Base-by-base conservation (phyloP, 805 yeast species). In the Ogataea populi-albae region DNA sequence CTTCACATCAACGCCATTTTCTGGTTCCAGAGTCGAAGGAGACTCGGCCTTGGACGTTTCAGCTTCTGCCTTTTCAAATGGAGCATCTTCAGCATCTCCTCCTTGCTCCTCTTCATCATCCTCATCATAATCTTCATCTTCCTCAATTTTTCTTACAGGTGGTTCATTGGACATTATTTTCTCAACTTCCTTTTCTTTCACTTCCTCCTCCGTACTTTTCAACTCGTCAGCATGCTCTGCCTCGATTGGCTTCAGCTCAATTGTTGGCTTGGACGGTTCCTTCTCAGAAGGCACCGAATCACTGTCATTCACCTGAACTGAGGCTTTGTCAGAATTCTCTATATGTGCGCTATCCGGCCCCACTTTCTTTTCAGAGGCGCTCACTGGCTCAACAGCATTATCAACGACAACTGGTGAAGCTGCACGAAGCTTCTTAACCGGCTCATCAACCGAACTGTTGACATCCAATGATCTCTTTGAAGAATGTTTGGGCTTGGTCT, bases 71-170 rank as follows among this genome's bases (percentile, higher is more conserved):
- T 38, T 34, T 12, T 37, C 45, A 6, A n/a, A n/a, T n/a, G n/a
- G n/a, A n/a, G n/a, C n/a, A n/a, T 37, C 43, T 15, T 30, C 25
- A 17, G 15, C 23, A 15, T 5, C 32, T 32, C 30, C 30, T 36
- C 23, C 20, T 34, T 30, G 32, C 23, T 21, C 39, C 10, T 36
- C 45, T 8, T 37, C 44, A 9, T 48, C 50, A 15, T 50, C 62
- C 17, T 59, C 66, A 37, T 62, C 66, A 34, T 62, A 62, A 38
- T 62, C 55, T 29, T 62, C 66, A 42, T 62, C 66, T 41, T 62
- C 66, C 21, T 62, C 64, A 15, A 62, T 49, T 24, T 52, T 46
- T 32, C 66, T 52, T n/a, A 60, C 52, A 9, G 59, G 60, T 25
- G 53, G 54, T 33, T 57, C 61, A 17, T 32, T 42, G 15, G 40